phyloP scores from a whole-genome alignment of 2,329 filamentous ascomycete species.

The Fusarium devonianum region DNA sequence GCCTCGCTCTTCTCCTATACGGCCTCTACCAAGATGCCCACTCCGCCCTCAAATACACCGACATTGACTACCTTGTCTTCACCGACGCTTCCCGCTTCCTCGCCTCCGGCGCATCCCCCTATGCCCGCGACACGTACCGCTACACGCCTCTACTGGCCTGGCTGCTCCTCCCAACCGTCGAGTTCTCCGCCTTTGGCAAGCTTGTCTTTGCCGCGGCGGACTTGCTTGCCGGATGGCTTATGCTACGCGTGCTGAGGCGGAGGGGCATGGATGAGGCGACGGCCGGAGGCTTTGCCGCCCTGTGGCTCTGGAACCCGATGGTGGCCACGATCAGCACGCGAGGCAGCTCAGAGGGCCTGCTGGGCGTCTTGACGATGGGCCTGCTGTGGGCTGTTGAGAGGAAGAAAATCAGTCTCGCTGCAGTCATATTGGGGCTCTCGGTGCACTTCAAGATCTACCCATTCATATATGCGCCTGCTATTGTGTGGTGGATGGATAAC shows the following conservation, averaged over 20 bases:
- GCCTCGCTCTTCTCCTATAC: conserved; percentile 79
- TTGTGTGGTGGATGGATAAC: conserved; percentile 80
- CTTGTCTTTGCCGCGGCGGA: conserved; percentile 84
- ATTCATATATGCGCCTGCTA: conserved; percentile 88
- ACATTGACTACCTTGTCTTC: conserved; percentile 99
- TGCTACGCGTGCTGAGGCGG: conserved; percentile 54
- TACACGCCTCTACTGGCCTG: conserved; percentile 95
- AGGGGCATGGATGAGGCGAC: conserved; percentile 56
- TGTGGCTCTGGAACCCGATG: conserved; percentile 98
- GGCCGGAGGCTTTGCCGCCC: conserved; percentile 79
- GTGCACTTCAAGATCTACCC: conserved; percentile 99
- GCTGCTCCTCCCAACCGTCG: conserved; percentile 80
- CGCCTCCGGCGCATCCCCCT: conserved; percentile 74
- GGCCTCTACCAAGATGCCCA: conserved; percentile 91
- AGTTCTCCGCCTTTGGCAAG: conserved; percentile 86
- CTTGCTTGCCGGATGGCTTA: conserved; percentile 82
- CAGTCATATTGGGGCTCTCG: conserved; percentile 77
- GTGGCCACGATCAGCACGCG: conserved; percentile 95
- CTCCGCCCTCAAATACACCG: conserved; percentile 95
- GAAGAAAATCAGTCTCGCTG: conserved; percentile 69
- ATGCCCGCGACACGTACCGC: conserved; percentile 90
- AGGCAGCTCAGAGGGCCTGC: conserved; percentile 89
- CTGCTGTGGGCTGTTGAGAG: conserved; percentile 82
- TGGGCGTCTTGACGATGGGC: conserved; percentile 84
- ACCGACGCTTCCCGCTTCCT: conserved; percentile 89